A percentile compares a stretch with the other conserved stretches of the same genome.
Evolutionary conservation across 2,329 filamentous ascomycete genomes (phyloP).

Genomic region (Diaporthe sp.): DNA sequence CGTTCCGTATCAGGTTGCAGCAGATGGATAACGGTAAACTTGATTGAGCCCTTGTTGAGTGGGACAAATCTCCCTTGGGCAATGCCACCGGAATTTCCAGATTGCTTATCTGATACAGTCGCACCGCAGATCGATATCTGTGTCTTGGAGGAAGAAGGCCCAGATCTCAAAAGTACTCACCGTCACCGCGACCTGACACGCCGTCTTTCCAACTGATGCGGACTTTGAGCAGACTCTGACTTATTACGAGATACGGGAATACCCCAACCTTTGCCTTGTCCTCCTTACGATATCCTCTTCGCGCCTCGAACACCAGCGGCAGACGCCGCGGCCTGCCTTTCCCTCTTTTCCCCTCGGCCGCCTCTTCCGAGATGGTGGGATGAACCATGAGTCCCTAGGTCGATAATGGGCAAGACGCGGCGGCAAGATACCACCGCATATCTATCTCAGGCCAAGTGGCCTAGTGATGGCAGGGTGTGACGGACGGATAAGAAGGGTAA

Average conservation of each 20-base stretch:
- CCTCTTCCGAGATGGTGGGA: constrained; percentile 24
- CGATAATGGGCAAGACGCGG: background rate
- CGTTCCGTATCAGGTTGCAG: constrained; percentile 13
- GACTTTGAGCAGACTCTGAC: background rate
- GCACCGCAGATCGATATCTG: constrained; percentile 7
- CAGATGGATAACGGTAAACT: background rate
- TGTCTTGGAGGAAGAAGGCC: background rate
- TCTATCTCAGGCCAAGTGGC: background rate
- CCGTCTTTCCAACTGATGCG: background rate
- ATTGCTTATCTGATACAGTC: constrained; percentile 5
- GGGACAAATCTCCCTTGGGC: background rate
- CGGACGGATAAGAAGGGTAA: background rate
- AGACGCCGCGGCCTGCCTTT: background rate
- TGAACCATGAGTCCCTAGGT: background rate
- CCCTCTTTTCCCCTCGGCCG: background rate
- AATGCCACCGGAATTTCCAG: background rate
- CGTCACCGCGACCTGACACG: background rate
- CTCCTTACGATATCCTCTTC: background rate
- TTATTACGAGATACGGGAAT: background rate
- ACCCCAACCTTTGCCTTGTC: background rate
- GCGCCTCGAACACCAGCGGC: background rate
- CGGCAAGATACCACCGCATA: constrained; percentile 1
- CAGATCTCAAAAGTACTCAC: background rate
- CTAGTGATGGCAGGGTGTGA: background rate
- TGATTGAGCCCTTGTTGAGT: background rate